Base-by-base conservation (phyloP, 768 basidiomycete species). In the Mycena filopes region DNA sequence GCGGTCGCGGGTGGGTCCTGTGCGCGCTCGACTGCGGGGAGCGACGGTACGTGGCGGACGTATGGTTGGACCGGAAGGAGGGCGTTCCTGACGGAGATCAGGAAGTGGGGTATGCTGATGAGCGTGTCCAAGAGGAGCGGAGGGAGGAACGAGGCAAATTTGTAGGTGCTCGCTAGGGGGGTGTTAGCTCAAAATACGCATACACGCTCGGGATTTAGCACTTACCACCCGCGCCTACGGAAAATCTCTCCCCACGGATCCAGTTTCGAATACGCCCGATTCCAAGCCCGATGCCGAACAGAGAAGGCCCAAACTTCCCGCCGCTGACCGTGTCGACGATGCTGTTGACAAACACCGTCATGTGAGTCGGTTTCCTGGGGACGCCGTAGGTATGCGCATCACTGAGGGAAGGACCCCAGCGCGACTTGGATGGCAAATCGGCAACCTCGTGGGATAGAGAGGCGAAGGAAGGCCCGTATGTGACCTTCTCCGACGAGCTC, bases 211-310 rank as follows among this genome's bases (percentile, higher is more conserved):
- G n/a, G 48, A 43, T 54, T 65, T 50, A 21, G 42, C 20, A 77
- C 86, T 71, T 72, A 94, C 93, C 92, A 76, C 93, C 94, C 54
- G 94, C 89, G 61, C 94, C 94, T 59, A 95, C 78, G 21, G 87
- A 84, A 71, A 92, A 86, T 40, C 91, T 77, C 57, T 92, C 86
- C 2, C 93, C 92, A 33, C 85, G 82, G 28, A 90, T 70, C 83
- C 87, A 87, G 67, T 87, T 84, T 60, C 80, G 80, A 26, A 87
- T 33, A 45, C 80, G 79, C 1, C 87, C 86, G 9, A 87, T 60
- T 15, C 79, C 76, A 38, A 88, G 70, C 23, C 82, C 81, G 49
- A 86, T 57, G 7, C 82, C 84, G 59, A 83, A 80, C 11, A 82
- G 3, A 20, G 79, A 81, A 18, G 78, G 77, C 1, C 81, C 81